Base-by-base conservation (phyloP, 768 basidiomycete genomes). In the Tylopilus balloui region DNA sequence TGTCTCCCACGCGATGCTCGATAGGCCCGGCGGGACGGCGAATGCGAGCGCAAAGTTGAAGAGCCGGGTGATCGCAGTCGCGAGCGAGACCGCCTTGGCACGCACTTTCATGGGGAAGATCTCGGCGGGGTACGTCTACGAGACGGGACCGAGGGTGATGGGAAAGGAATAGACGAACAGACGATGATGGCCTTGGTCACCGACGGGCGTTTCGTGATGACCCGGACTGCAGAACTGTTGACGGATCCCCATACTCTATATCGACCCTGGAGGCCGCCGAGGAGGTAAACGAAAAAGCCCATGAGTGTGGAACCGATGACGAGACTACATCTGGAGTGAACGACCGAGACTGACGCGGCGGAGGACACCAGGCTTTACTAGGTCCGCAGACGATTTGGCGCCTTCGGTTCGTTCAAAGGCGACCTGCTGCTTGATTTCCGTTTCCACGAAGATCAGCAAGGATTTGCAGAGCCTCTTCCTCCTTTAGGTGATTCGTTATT, bases 271-370 rank as follows among this genome's bases (percentile, higher is more conserved):
- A 89, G 73, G 45, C 83, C 84, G 45, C 87, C 87, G 56, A 89
- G 88, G 42, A 88, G 78, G 72, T 73, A 83, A 56, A 89, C 76
- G 75, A 78, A 89, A 74, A 84, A 80, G 42, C 83, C 83, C 88
- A 89, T 87, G 48, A 80, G 61, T 3, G 80, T 65, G 3, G 81
- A 78, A 24, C 84, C 87, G 42, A 68, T 68, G 48, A 90, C 71
- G 88, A 52, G 79, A 81, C 88, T 86, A 89, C 79, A 84, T 84
- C 65, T 91, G 88, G 32, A 88, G 69, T n/a, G 74, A 73, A 51
- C 75, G 74, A 31, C 86, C 88, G 21, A 90, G 75, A 50, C 77
- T 69, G 24, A 88, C 85, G 59, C 88, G 84, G 45, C 86, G 79
- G 43, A 84, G 70, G 53, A 86, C 79, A 29, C 81, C 80, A 8